phyloP scores from a whole-genome alignment of 805 yeast genomes.

The Metschnikowia amazonensis region DNA sequence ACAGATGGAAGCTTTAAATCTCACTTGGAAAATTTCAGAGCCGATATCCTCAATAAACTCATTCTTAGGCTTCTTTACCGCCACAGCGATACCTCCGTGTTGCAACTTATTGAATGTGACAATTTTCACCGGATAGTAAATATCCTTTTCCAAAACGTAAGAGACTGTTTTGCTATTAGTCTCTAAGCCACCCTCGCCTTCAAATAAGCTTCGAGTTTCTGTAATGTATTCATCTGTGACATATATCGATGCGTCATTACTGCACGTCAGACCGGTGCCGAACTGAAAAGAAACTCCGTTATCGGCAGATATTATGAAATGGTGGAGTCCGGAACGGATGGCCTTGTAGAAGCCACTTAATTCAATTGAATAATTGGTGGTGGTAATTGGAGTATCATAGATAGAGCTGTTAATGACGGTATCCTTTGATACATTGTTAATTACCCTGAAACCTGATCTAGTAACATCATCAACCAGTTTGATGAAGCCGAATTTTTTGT shows the following conservation, averaged over 20 bases:
- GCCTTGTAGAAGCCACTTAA: constrained; percentile 10
- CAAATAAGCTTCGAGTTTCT: not conserved
- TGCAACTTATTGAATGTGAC: not conserved
- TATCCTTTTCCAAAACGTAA: not conserved
- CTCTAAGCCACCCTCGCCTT: not conserved
- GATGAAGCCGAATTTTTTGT: not conserved
- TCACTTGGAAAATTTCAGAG: not conserved
- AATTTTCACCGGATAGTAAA: not conserved
- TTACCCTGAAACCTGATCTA: not conserved
- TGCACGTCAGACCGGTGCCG: not conserved
- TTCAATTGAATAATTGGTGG: constrained; percentile 7
- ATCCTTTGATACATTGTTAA: not conserved
- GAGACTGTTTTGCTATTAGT: not conserved
- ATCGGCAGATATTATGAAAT: not conserved
- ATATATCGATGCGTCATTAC: not conserved
- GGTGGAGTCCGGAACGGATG: not conserved
- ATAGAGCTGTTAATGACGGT: not conserved
- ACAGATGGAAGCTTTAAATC: not conserved
- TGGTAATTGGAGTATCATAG: constrained; percentile 3
- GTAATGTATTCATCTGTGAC: not conserved
- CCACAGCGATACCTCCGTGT: not conserved
- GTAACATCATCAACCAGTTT: not conserved
- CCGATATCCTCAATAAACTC: not conserved
- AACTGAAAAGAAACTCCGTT: not conserved
- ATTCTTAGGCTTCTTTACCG: not conserved